Conservation (phyloP, 2,329 filamentous ascomycete species). For the Pseudocercospora crystallina region DNA sequence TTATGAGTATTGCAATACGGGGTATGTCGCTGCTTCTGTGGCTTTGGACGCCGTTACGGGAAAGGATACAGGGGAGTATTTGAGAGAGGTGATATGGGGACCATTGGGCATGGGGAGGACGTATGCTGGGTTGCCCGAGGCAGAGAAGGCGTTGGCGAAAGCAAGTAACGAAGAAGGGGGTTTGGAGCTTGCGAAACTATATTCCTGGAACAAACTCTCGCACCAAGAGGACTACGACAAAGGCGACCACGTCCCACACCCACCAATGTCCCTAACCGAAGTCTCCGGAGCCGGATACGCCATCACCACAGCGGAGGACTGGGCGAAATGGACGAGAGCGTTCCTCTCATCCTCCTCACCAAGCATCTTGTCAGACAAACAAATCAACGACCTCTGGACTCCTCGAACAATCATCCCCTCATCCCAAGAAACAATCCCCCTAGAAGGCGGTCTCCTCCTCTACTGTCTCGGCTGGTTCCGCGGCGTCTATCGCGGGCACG, state of each 20-base stretch:
- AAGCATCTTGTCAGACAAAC: too few species aligned
- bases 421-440: neutral
- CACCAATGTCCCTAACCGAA: neutral
- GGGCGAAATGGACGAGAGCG: neutral
- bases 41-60: neutral
- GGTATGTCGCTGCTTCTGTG: neutral
- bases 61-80: neutral
- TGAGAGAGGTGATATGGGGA: neutral
- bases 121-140: neutral
- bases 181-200: neutral
- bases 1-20: slow-evolving; percentile 2
- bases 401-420: too few species aligned
- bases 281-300: neutral
- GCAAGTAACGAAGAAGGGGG: neutral
- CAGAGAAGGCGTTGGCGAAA: too few species aligned
- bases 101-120: slow-evolving; percentile 1
- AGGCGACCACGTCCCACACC: too few species aligned
- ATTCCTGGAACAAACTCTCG: neutral
- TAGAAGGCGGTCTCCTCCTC: neutral
- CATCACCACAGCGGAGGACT: neutral
- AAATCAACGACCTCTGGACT: too few species aligned
- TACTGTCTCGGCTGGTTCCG: neutral
- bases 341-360: neutral
- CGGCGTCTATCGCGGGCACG: neutral
- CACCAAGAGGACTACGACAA: neutral